Evolutionary conservation across 1,284 basidiomycete genomes (phyloP), one percentile per base, ranked within the genome.

Genomic region (Rhodofomes roseus): DNA sequence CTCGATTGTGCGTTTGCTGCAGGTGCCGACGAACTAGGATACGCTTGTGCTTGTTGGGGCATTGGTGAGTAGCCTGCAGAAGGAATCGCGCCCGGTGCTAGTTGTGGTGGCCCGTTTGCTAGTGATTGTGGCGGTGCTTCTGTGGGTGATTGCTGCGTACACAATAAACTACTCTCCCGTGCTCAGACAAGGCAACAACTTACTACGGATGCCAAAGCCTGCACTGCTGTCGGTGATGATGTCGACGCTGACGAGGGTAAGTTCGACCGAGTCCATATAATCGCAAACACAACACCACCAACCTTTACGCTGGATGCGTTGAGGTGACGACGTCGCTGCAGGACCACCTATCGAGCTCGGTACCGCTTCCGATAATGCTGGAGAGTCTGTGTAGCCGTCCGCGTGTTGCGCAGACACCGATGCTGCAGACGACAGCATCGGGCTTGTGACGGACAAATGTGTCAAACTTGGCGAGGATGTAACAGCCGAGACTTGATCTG

Each of bases 401-500:
- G 79, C 82, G 60, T 82, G 87, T 66, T 86, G 83, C 60, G 61
- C 74, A 14, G 90, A 90, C 55, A 77, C 82, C 56, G 90, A 90
- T 23, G 89, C 85, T 25, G 89, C 50, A 9, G 50, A 89, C 9
- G 90, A 89, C 50, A 92, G 68, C 77, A 92, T 84, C 0, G 90
- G 88, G 65, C 89, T 92, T 60, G 88, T 88, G 53, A 88, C 79
- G 4, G 90, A 92, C 44, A 84, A 87, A 71, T 92, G 89, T 20
- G 90, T 92, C 57, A 92, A 73, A 70, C 90, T 91, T 31, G 90
- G 90, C 14, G 90, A 92, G 0, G 88, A 85, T 23, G 83, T 73
- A 27, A 78, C 72, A 20, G 77, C 78, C 25, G 82, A 82, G 50
- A 78, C 76, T 57, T 83, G 81, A 53, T 87, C 85, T 60, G 79